phyloP scores from a whole-genome alignment of 148 eudicot species.

The Simmondsia chinensis region DNA sequence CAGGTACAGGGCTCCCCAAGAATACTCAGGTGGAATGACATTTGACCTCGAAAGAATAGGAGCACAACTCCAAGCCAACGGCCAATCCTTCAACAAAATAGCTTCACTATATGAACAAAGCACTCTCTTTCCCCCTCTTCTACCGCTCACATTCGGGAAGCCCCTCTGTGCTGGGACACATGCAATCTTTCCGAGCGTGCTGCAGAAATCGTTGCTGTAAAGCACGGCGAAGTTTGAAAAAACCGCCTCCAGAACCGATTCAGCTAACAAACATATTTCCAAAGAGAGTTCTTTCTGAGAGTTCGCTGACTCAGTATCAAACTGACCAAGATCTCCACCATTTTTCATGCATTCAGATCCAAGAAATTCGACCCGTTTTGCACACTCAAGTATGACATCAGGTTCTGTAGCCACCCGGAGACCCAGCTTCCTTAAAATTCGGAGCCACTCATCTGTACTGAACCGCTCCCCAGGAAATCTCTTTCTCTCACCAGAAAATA shows the following conservation, averaged over 20 bases:
- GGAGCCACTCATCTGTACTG: constrained; percentile 76
- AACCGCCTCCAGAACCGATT: constrained; percentile 68
- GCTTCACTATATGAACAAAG: constrained; percentile 80
- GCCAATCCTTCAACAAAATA: constrained; percentile 88
- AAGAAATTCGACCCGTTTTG: constrained; percentile 79
- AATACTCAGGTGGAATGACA: constrained; percentile 85
- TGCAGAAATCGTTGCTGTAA: constrained; percentile 81
- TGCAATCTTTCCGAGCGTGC: constrained; percentile 71
- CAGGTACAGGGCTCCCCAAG: constrained; percentile 85
- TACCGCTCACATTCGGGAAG: constrained; percentile 80
- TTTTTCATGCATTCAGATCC: constrained; percentile 52
- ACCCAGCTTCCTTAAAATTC: constrained; percentile 68
- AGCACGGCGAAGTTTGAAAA: constrained; percentile 92
- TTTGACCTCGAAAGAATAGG: constrained; percentile 71
- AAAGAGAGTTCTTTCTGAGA: constrained; percentile 55
- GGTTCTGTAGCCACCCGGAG: constrained; percentile 66
- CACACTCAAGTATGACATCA: constrained; percentile 89
- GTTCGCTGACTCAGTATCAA: constrained; percentile 39
- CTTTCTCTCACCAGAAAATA: constrained; percentile 74
- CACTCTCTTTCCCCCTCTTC: constrained; percentile 81
- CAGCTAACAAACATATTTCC: constrained; percentile 81
- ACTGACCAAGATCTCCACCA: constrained; percentile 33
- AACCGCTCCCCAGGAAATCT: constrained; percentile 96
- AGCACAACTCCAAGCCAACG: constrained; percentile 92
- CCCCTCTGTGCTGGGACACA: constrained; percentile 93